Evolutionary conservation across 768 basidiomycete genomes (phyloP), one percentile per base, ranked within the genome.

Genomic region (Pleurotus giganteus): DNA sequence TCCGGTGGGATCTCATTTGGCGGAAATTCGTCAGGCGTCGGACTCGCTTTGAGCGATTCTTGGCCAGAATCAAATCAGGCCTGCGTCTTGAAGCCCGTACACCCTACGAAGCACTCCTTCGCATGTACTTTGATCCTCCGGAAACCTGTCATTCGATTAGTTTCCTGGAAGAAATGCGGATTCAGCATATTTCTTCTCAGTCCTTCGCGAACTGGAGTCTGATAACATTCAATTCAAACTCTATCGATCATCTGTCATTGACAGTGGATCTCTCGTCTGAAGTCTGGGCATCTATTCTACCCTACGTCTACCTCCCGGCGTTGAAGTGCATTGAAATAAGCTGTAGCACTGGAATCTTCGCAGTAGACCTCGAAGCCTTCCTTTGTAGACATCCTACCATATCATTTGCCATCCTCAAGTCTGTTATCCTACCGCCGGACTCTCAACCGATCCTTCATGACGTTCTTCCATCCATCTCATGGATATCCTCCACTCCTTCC

Each of bases 341-440:
- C 34, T 51, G 29, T n/a, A 51, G 34, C 34, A 51, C 31, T 37
- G 49, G 49, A 8, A 36, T 51, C 9, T 37, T 51, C 21, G 49
- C 49, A 12, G 32, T n/a, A 24, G 49, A 51, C 21, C 31, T 51
- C n/a, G 49, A 51, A 37, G 49, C 49, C 49, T 51, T 51, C 21
- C 31, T 34, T 37, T 13, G 32, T 32, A 51, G 49, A 32, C 49
- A 51, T 21, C 11, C 19, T n/a, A 36, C 49, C 13, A 21, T 51
- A 23, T 36, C 49, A 4, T 34, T 51, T 28, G 49, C 12, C 3
- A 37, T 51, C 15, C 34, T 51, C 9, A 51, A 51, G 23, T 29
- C 49, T 5, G 34, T 51, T 24, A 37, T 51, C 23, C 19, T 51
- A n/a, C 31, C 49, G n/a, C 34, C 19, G 5, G 32, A 51, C n/a